Evolutionary conservation across 1,139 yeast genomes (phyloP).

Genomic region (Magnusiomyces ingens): DNA sequence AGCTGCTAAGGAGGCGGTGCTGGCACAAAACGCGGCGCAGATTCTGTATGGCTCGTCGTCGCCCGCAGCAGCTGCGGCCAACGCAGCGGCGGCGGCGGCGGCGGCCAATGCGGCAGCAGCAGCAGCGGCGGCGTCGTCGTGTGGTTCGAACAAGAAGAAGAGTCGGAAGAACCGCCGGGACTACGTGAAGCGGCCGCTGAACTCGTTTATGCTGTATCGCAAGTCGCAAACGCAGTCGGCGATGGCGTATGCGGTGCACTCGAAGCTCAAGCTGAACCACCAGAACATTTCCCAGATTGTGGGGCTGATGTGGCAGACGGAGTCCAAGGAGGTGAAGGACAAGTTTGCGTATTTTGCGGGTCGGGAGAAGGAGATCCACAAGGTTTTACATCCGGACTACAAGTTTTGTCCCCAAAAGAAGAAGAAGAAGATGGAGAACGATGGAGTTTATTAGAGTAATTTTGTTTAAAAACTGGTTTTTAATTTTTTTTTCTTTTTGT

Average conservation of each 20-base stretch:
- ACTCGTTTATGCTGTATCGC: conserved; percentile 46
- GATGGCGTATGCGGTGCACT: conserved; percentile 36
- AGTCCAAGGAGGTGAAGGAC: conserved; percentile 34
- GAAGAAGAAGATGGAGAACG: conserved; percentile 17
- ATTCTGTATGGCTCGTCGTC: conserved; percentile 6
- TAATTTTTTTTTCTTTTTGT: not conserved
- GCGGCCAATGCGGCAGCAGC: too few species aligned
- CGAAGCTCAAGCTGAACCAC: conserved; percentile 36
- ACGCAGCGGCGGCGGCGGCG: not conserved
- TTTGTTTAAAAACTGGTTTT: not conserved
- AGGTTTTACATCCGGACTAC: conserved; percentile 40
- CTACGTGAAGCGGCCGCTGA: conserved; percentile 42
- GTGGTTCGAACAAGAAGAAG: conserved; percentile 18
- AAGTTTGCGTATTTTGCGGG: conserved; percentile 36
- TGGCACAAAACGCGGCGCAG: conserved; percentile 4
- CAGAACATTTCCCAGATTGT: conserved; percentile 40
- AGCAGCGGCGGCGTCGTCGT: not conserved
- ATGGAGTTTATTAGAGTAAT: not conserved
- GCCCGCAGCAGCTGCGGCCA: conserved; percentile 4
- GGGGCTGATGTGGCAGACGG: conserved; percentile 45
- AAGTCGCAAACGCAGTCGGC: conserved; percentile 40
- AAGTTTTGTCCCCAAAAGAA: conserved; percentile 39
- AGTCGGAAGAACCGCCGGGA: conserved; percentile 24
- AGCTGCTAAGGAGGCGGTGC: not conserved
- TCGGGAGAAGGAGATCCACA: conserved; percentile 39